Percentiles rank a stretch among this genome's conserved stretches.
These are phyloP conservation scores for Aspergillus hancockii DNA, from an alignment of 495 filamentous ascomycete genomes.

Conservation along the genomic window DNA sequence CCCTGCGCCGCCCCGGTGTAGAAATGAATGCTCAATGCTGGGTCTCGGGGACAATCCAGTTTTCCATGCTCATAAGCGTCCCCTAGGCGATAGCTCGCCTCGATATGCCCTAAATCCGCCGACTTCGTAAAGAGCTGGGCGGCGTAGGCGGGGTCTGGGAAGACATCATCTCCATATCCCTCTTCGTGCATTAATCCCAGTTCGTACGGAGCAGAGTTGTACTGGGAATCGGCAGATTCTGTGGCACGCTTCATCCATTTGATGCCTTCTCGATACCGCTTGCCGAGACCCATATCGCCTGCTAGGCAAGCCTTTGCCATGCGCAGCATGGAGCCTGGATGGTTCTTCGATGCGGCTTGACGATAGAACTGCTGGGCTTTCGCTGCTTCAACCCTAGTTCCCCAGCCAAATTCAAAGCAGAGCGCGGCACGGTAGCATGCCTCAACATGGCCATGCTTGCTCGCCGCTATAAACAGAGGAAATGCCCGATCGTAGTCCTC, in stretches of 20 bases:
- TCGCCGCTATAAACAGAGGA: slow-evolving; percentile 85
- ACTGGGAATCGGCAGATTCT: slow-evolving; percentile 85
- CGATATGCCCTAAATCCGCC: slow-evolving; percentile 84
- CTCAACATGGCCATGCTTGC: slow-evolving; percentile 97
- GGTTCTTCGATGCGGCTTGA: slow-evolving; percentile 85
- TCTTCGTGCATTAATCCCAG: slow-evolving; percentile 83
- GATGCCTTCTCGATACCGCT: slow-evolving; percentile 85
- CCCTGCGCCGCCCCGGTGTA: slow-evolving; percentile 89
- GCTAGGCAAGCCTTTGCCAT: slow-evolving; percentile 87
- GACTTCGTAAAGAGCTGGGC: slow-evolving; percentile 94
- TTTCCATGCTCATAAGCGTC: slow-evolving; percentile 95
- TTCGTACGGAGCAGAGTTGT: slow-evolving; percentile 91
- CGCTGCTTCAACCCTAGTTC: slow-evolving; percentile 78
- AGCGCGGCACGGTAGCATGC: slow-evolving; percentile 90
- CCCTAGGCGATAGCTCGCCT: slow-evolving; percentile 85
- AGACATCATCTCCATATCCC: slow-evolving; percentile 89
- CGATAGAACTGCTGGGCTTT: slow-evolving; percentile 95
- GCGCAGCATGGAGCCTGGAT: slow-evolving; percentile 91
- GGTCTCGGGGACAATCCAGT: slow-evolving; percentile 83
- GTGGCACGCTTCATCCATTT: slow-evolving; percentile 96
- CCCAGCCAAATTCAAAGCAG: slow-evolving; percentile 99
- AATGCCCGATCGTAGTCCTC: slow-evolving; percentile 90
- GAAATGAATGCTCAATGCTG: slow-evolving; percentile 93
- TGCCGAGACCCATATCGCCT: slow-evolving; percentile 81
- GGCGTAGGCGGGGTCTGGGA: slow-evolving; percentile 84